A percentile compares a stretch with the other conserved stretches of the same genome.
Conservation (phyloP, 441 rosid species). For the Populus hybrid region DNA sequence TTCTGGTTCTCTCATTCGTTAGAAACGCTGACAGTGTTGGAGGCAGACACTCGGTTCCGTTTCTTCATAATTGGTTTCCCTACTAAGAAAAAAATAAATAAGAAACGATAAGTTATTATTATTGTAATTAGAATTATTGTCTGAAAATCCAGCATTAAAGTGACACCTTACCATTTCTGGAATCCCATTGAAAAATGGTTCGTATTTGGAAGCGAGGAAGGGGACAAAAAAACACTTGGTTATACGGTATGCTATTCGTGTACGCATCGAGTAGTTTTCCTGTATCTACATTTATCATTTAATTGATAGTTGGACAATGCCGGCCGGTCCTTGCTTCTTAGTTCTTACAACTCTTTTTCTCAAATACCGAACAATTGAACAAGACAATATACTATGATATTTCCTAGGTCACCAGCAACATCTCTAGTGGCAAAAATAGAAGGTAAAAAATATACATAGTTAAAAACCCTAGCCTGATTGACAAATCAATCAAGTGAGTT, state of each 20-base stretch:
- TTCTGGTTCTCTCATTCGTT: too few relatives aligned
- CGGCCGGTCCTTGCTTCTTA: neutral
- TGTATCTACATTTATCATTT: neutral
- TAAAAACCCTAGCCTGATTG: too few relatives aligned
- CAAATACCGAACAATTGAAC: neutral
- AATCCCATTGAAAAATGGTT: neutral
- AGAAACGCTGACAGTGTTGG: too few relatives aligned
- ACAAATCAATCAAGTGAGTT: too few relatives aligned
- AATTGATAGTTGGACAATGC: neutral
- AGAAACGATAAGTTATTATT: too few relatives aligned
- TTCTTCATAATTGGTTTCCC: neutral
- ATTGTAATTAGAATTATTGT: too few relatives aligned
- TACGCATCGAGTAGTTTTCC: neutral
- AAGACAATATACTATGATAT: neutral
- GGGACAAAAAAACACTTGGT: too few relatives aligned
- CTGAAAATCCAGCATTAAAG: too few relatives aligned
- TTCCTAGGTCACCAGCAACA: neutral
- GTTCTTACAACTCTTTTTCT: too few relatives aligned
- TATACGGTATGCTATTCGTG: too few relatives aligned
- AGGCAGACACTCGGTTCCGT: neutral
- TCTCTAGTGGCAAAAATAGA: neutral
- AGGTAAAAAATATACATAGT: too few relatives aligned
- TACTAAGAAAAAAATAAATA: too few relatives aligned
- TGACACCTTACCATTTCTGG: neutral
- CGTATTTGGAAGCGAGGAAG: neutral